phyloP scores from a whole-genome alignment of 2,329 filamentous ascomycete genomes.

The Blastomyces parvus region DNA sequence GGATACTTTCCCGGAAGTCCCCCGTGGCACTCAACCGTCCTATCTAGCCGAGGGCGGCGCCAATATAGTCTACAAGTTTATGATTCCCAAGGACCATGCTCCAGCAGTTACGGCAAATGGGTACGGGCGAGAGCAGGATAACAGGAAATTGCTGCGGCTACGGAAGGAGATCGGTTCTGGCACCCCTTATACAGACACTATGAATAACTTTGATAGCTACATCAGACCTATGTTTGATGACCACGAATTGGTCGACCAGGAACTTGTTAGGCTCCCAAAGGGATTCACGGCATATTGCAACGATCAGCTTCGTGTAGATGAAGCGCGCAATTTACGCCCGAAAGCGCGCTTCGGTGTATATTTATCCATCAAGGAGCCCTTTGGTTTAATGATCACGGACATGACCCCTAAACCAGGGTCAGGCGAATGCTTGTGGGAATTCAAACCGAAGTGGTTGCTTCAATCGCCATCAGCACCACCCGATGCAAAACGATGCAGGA shows the following conservation, averaged over 20 bases:
- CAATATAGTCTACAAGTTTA: constrained; percentile 62
- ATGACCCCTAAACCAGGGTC: constrained; percentile 47
- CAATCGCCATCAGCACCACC: constrained; percentile 64
- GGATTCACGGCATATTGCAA: constrained; percentile 44
- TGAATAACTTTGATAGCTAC: constrained; percentile 29
- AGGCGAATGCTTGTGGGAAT: constrained; percentile 49
- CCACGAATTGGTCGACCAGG: constrained; percentile 48
- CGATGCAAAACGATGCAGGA: constrained; percentile 58
- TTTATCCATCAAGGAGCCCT: constrained; percentile 46
- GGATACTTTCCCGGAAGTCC: constrained; percentile 27
- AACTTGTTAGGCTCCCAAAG: constrained; percentile 42
- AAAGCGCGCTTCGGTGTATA: constrained; percentile 44
- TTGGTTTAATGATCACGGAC: constrained; percentile 63
- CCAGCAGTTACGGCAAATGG: constrained; percentile 22
- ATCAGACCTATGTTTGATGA: constrained; percentile 48
- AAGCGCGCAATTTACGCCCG: constrained; percentile 36
- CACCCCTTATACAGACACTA: constrained; percentile 43
- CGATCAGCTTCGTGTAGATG: constrained; percentile 42
- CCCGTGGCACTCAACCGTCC: constrained; percentile 25
- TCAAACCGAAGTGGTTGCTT: constrained; percentile 77
- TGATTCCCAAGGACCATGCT: constrained; percentile 26
- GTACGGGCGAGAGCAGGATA: constrained; percentile 15
- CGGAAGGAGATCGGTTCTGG: constrained; percentile 48
- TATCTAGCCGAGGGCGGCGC: constrained; percentile 62
- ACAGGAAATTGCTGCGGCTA: constrained; percentile 49